These are phyloP conservation scores for Picochlorum sp. DNA, from an alignment of 139 green algal genomes.

Conservation along the genomic window DNA sequence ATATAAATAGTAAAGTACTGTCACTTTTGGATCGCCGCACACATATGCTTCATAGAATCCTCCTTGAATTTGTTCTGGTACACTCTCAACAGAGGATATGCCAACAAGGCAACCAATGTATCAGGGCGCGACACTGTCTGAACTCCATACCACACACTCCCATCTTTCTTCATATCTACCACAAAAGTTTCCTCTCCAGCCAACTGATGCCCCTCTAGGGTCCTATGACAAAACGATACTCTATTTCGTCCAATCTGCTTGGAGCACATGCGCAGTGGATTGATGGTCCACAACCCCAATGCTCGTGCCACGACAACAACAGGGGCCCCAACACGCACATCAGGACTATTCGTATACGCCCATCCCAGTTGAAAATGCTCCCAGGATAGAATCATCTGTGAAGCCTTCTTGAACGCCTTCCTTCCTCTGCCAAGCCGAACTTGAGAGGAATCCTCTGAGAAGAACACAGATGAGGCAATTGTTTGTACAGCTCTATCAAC, in stretches of 20 bases:
- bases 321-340: neutral
- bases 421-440: conserved; percentile 15
- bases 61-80: conserved; percentile 25
- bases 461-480: too few species aligned
- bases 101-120: conserved; percentile 9
- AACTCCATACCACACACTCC: conserved; percentile 28
- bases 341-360: conserved; percentile 16
- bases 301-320: conserved; percentile 24
- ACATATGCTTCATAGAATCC: conserved; percentile 11
- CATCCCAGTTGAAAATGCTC: conserved; percentile 25
- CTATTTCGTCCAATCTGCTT: neutral
- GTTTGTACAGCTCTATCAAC: too few species aligned
- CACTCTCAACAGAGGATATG: conserved; percentile 17
- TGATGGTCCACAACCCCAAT: conserved; percentile 25
- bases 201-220: conserved; percentile 25
- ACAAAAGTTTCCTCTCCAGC: conserved; percentile 25
- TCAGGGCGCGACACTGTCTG: conserved; percentile 23
- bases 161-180: conserved; percentile 24
- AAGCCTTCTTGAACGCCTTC: conserved; percentile 3
- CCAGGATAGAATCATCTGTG: conserved; percentile 14
- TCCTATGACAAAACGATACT: conserved; percentile 23
- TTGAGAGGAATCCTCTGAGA: conserved; percentile 7
- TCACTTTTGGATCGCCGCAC: neutral
- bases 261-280: conserved; percentile 19
- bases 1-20: neutral